Percentiles rank a stretch among this genome's conserved stretches.
Conservation (phyloP, 371 early-diverging fungal species). For the Mucor racemosus region DNA sequence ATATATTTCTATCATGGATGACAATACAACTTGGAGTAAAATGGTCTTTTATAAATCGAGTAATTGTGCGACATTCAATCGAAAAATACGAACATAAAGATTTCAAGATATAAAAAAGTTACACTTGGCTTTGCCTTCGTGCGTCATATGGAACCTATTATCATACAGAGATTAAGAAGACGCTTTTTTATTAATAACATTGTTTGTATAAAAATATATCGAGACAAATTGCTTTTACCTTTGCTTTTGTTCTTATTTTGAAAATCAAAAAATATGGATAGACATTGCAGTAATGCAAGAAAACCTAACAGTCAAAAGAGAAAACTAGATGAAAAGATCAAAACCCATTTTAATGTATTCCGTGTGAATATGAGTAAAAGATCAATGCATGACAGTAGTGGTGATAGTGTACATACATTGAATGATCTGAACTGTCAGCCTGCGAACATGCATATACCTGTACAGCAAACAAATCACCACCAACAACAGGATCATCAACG, state of each 20-base stretch:
- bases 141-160: conserved; percentile 3
- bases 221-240: background rate
- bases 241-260: background rate
- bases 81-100: background rate
- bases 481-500: background rate
- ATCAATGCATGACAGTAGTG: background rate
- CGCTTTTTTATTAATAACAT: background rate
- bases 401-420: background rate
- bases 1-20: background rate
- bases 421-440: background rate
- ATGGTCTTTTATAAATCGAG: background rate
- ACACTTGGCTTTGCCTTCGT: conserved; percentile 1
- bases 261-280: background rate
- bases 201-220: background rate
- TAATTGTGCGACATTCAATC: background rate
- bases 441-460: background rate
- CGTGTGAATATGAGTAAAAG: background rate
- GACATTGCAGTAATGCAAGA: background rate
- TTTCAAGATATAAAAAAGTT: background rate
- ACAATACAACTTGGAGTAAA: background rate
- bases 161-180: background rate
- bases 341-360: background rate
- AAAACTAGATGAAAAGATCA: background rate
- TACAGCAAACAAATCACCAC: background rate
- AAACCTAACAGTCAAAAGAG: background rate